Evolutionary conservation across 1,139 yeast species (phyloP).

Genomic region (Protomyces pachydermus): DNA sequence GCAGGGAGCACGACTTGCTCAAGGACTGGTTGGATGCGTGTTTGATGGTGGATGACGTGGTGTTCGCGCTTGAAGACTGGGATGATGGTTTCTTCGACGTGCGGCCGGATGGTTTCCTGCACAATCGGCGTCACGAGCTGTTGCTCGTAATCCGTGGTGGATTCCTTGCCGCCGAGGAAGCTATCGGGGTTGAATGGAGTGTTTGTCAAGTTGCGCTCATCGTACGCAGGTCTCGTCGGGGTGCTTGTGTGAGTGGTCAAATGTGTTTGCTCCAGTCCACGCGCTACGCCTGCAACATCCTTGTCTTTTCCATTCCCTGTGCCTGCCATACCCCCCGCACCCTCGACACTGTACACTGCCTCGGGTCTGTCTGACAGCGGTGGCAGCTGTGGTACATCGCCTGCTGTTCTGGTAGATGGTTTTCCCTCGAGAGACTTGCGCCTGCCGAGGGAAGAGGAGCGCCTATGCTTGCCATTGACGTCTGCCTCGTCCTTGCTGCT

Average conservation of each 20-base stretch:
- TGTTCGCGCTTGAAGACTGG: conserved; percentile 21
- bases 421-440: conserved; percentile 15
- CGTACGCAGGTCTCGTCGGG: not conserved
- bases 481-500: conserved; percentile 1
- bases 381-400: not conserved
- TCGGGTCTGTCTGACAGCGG: not conserved
- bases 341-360: conserved; percentile 19
- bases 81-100: conserved; percentile 1
- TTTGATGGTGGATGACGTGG: conserved; percentile 24
- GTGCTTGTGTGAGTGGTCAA: not conserved
- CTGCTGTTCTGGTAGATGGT: not conserved
- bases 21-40: conserved; percentile 21
- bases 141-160: conserved; percentile 9
- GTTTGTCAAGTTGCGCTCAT: conserved; percentile 2
- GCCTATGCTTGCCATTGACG: conserved; percentile 1
- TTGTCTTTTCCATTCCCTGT: not conserved
- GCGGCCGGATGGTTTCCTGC: conserved; percentile 9
- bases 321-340: not conserved
- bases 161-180: conserved; percentile 13
- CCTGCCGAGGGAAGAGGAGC: conserved; percentile 17
- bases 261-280: not conserved
- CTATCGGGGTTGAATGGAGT: conserved; percentile 13
- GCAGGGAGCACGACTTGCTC: conserved; percentile 20
- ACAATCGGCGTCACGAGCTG: conserved; percentile 8
- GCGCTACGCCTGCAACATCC: not conserved